A percentile compares a stretch with the other conserved stretches of the same genome.
Evolutionary conservation across 1,139 yeast species (phyloP).

Genomic region (Pichia sp.): DNA sequence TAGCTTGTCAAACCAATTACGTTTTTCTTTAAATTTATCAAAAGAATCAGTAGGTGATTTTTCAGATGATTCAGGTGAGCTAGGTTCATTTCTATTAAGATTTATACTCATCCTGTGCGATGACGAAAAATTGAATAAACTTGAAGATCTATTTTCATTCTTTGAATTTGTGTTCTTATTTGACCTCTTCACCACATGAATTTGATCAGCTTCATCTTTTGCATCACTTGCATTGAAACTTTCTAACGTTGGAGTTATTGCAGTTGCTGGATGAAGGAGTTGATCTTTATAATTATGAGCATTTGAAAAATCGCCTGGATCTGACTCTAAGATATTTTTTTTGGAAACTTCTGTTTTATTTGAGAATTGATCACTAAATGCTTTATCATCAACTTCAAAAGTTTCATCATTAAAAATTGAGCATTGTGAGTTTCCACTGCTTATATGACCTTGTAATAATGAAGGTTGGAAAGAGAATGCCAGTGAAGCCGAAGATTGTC

Average conservation of each 20-base stretch:
- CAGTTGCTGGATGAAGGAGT: constrained; percentile 5
- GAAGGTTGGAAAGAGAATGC: constrained; percentile 15
- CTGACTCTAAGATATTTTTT: background rate
- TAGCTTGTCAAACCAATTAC: constrained; percentile 31
- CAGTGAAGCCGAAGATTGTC: constrained; percentile 3
- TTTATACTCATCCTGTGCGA: background rate
- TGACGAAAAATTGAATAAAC: constrained; percentile 1
- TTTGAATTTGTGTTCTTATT: background rate
- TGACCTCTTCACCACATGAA: constrained; percentile 1
- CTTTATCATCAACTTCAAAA: background rate
- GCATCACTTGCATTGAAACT: constrained; percentile 8
- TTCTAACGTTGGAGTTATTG: constrained; percentile 2
- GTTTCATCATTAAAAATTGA: background rate
- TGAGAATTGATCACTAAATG: background rate
- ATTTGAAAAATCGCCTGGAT: constrained; percentile 1
- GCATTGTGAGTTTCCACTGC: background rate
- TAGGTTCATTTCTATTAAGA: background rate
- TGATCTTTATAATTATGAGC: constrained; percentile 6
- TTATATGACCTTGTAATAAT: constrained; percentile 6
- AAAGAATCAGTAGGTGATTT: background rate
- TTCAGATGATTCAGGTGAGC: background rate
- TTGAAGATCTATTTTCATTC: background rate
- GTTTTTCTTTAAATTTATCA: constrained; percentile 19
- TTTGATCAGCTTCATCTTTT: background rate
- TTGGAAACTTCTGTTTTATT: background rate